phyloP scores from a whole-genome alignment of 2,329 filamentous ascomycete species.

The Myrmaecium sp. region DNA sequence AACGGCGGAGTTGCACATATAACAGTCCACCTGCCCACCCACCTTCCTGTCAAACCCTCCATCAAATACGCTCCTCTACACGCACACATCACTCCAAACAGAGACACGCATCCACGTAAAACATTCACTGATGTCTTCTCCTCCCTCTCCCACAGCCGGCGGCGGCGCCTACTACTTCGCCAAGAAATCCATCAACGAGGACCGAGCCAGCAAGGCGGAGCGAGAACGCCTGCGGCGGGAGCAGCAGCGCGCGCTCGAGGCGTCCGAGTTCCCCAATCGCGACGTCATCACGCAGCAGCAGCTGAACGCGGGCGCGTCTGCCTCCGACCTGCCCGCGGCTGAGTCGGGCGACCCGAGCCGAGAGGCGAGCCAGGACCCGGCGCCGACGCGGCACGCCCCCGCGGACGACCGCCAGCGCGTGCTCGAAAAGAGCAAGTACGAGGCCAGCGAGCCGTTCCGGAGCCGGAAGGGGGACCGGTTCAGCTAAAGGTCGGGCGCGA shows the following conservation, averaged over 20 bases:
- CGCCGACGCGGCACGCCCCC: slow-evolving; percentile 66
- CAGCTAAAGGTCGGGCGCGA: slow-evolving; percentile 10
- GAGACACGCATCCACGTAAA: not conserved
- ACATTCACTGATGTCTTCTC: slow-evolving; percentile 4
- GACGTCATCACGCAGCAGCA: slow-evolving; percentile 6
- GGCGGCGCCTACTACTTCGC: slow-evolving; percentile 91
- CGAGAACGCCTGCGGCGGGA: slow-evolving; percentile 16
- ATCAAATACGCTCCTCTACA: not conserved
- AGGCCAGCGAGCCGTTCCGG: slow-evolving; percentile 57
- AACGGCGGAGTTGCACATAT: too few relatives aligned
- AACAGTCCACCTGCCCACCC: not conserved
- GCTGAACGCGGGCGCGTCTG: slow-evolving; percentile 7
- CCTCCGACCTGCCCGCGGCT: slow-evolving; percentile 5
- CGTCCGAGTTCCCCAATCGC: slow-evolving; percentile 2
- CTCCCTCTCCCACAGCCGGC: slow-evolving; percentile 49
- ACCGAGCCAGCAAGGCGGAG: slow-evolving; percentile 58
- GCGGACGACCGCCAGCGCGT: slow-evolving; percentile 50
- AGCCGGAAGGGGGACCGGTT: slow-evolving; percentile 80
- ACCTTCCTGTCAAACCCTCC: not conserved
- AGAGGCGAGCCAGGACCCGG: slow-evolving; percentile 64
- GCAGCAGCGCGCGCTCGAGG: slow-evolving; percentile 16
- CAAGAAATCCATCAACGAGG: slow-evolving; percentile 84
- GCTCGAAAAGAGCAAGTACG: slow-evolving; percentile 76
- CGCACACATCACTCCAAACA: not conserved
- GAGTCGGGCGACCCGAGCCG: slow-evolving; percentile 41